Conservation (phyloP, 1,284 basidiomycete genomes). For the Fomes fomentarius region DNA sequence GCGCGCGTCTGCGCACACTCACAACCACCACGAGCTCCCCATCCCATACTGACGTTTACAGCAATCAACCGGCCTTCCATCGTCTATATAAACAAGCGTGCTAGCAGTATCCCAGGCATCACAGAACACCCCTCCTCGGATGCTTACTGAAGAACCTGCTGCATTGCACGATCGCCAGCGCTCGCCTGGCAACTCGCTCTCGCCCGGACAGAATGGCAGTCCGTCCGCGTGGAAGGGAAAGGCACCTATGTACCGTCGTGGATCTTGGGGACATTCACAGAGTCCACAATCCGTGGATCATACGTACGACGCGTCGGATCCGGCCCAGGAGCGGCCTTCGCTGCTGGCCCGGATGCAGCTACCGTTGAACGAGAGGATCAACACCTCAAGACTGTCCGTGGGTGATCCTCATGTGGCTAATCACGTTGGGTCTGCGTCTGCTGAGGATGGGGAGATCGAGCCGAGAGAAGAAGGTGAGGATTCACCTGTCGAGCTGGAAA, state of each 20-base stretch:
- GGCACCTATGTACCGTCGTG: constrained; percentile 9
- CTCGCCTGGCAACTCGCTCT: constrained; percentile 6
- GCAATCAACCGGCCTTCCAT: too few relatives aligned
- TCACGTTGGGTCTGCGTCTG: background rate
- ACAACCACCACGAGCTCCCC: too few relatives aligned
- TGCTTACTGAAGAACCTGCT: background rate
- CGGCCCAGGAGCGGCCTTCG: constrained; percentile 6
- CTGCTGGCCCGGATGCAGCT: constrained; percentile 13
- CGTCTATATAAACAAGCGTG: background rate
- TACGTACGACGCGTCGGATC: constrained; percentile 5
- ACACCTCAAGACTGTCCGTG: background rate
- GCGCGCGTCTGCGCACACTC: background rate
- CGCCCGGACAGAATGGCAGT: constrained; percentile 5
- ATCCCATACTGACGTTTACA: background rate
- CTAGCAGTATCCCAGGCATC: background rate
- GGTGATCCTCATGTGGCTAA: background rate
- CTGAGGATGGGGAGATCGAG: background rate
- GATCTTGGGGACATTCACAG: constrained; percentile 8
- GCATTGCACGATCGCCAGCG: constrained; percentile 6
- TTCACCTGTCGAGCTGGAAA: constrained; percentile 4
- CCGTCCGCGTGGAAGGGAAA: constrained; percentile 14
- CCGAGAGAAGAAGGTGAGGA: constrained; percentile 11
- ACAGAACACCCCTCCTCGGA: background rate
- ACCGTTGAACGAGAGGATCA: constrained; percentile 3
- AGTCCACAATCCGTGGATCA: constrained; percentile 1